Percentiles rank a stretch among this genome's conserved stretches.
Evolutionary conservation across 371 early-diverging fungal genomes (phyloP).

Genomic region (Mucor saturninus): DNA sequence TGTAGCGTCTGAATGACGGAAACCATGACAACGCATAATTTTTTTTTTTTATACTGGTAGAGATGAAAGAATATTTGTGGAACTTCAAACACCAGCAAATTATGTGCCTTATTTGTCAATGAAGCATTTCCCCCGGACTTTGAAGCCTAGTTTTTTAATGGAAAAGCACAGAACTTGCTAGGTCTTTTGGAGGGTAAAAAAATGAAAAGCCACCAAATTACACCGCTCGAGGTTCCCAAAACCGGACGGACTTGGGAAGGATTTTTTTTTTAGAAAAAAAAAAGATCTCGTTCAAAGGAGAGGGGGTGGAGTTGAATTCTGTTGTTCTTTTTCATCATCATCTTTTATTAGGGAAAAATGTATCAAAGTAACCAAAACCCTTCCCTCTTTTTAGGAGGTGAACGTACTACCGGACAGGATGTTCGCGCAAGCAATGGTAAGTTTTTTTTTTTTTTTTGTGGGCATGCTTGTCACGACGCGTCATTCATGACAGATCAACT

Average conservation of each 20-base stretch:
- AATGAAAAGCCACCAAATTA: slow-evolving; percentile 7
- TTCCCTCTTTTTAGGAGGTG: slow-evolving; percentile 79
- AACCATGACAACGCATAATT: no score
- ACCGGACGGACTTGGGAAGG: slow-evolving; percentile 2
- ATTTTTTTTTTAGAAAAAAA: slow-evolving; percentile 3
- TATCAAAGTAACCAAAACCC: slow-evolving; percentile 29
- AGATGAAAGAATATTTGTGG: no score
- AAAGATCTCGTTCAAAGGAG: not conserved
- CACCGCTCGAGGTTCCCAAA: not conserved
- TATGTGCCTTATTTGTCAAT: no score
- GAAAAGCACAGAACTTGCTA: slow-evolving; percentile 7
- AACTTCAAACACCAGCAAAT: no score
- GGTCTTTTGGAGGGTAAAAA: not conserved
- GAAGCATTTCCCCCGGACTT: no score
- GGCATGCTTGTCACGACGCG: slow-evolving; percentile 11
- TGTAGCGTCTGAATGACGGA: no score
- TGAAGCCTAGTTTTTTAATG: not conserved
- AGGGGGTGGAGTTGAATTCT: slow-evolving; percentile 2
- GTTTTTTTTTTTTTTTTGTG: not conserved
- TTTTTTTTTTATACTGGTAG: no score
- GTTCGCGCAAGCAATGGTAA: slow-evolving; percentile 96
- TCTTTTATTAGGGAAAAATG: slow-evolving; percentile 12
- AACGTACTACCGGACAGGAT: slow-evolving; percentile 92
- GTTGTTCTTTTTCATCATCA: slow-evolving; percentile 5
- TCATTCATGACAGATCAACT: slow-evolving; percentile 7